Evolutionary conservation across 306 rosid species (phyloP).

Genomic region (Sicyos edulis): DNA sequence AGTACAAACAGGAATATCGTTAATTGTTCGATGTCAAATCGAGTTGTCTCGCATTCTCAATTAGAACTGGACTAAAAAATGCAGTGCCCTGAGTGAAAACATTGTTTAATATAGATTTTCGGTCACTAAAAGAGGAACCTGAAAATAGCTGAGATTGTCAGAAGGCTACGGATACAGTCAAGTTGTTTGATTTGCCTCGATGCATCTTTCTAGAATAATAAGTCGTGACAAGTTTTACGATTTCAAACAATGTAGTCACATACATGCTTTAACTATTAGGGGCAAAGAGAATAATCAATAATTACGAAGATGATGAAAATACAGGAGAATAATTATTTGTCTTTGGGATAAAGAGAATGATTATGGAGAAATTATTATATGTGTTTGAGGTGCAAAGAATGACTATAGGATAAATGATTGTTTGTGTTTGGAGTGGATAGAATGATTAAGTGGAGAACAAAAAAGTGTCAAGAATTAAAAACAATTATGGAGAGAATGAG

Average conservation of each 20-base stretch:
- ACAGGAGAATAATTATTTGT: too few species aligned
- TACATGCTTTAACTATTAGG: too few species aligned
- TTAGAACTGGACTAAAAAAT: background rate
- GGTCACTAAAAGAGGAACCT: background rate
- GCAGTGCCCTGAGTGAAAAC: background rate
- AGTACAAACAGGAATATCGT: constrained; percentile 17
- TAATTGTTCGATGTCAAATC: background rate
- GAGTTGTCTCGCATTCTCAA: background rate
- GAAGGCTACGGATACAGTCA: background rate
- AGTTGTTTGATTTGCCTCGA: background rate
- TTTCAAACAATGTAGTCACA: background rate
- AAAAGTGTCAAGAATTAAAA: too few species aligned
- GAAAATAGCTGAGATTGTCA: background rate
- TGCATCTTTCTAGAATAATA: background rate
- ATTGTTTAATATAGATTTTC: background rate
- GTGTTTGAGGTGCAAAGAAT: too few species aligned
- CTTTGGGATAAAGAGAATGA: too few species aligned
- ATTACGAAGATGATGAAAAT: too few species aligned
- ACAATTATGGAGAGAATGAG: too few species aligned
- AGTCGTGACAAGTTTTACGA: background rate
- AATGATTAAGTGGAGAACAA: too few species aligned
- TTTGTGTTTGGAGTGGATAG: too few species aligned
- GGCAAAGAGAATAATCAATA: too few species aligned
- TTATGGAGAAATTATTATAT: too few species aligned
- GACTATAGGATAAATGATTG: too few species aligned